Evolutionary conservation across 148 eudicot genomes (phyloP).

Genomic region (Rhododendron williamsianum): DNA sequence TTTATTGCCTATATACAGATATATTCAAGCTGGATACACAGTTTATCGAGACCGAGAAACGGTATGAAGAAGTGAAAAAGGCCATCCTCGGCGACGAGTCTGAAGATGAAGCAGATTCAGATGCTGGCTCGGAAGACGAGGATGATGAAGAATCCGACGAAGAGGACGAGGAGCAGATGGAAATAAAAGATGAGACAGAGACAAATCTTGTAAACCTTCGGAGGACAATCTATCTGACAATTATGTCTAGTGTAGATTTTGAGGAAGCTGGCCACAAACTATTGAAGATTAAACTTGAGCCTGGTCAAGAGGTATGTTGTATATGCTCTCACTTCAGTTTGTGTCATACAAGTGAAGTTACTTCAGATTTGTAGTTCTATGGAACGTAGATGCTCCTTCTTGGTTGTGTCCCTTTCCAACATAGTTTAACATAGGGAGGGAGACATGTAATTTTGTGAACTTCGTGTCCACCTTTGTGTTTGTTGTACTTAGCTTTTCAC

Average conservation of each 20-base stretch:
- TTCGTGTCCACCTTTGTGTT: neutral
- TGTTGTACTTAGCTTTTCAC: neutral
- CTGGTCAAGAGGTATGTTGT: slow-evolving; percentile 86
- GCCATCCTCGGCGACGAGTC: slow-evolving; percentile 86
- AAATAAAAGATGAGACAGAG: slow-evolving; percentile 80
- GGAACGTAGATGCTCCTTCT: neutral
- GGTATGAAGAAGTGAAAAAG: slow-evolving; percentile 81
- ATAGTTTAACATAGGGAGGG: neutral
- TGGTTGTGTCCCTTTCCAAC: neutral
- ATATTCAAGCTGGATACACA: slow-evolving; percentile 79
- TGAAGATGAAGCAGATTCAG: slow-evolving; percentile 65
- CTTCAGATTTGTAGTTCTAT: neutral
- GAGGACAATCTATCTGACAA: slow-evolving; percentile 86
- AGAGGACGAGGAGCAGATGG: slow-evolving; percentile 78
- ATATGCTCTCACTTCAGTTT: neutral
- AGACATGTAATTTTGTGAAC: neutral
- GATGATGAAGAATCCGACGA: slow-evolving; percentile 72
- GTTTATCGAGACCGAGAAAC: slow-evolving; percentile 68
- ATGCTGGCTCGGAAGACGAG: slow-evolving; percentile 64
- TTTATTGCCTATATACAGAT: slow-evolving; percentile 39
- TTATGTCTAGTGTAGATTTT: slow-evolving; percentile 98
- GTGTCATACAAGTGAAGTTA: neutral
- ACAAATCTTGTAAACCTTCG: slow-evolving; percentile 92
- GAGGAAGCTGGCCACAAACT: slow-evolving; percentile 99
- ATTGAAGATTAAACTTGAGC: slow-evolving; percentile 87